These are phyloP conservation scores for Globisporangium iwayamae DNA, from an alignment of 352 stramenopile genomes.

Conservation along the genomic window DNA sequence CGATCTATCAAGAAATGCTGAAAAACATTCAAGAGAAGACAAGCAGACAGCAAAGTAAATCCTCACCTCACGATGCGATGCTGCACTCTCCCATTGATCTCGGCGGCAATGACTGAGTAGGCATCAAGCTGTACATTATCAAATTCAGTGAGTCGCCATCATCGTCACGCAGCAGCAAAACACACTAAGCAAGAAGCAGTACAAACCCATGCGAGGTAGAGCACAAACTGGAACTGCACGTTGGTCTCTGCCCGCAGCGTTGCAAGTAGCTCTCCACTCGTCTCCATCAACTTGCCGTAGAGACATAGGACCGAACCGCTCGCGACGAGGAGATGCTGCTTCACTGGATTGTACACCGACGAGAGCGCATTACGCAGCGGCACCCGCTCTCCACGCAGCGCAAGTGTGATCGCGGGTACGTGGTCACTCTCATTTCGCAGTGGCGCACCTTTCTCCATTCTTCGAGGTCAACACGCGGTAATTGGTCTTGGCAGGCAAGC, in stretches of 20 bases:
- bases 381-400: slow-evolving; percentile 43
- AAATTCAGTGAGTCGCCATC: background rate
- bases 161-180: background rate
- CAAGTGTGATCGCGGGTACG: slow-evolving; percentile 32
- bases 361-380: slow-evolving; percentile 34
- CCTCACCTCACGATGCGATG: slow-evolving; percentile 44
- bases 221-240: slow-evolving; percentile 36
- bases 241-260: slow-evolving; percentile 35
- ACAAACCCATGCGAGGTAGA: slow-evolving; percentile 46
- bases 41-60: background rate
- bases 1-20: slow-evolving; percentile 1
- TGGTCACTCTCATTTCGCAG: background rate
- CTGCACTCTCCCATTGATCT: slow-evolving; percentile 26
- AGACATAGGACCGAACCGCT: slow-evolving; percentile 33
- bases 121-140: slow-evolving; percentile 29
- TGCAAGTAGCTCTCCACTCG: slow-evolving; percentile 34
- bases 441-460: background rate
- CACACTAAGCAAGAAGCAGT: background rate
- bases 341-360: slow-evolving; percentile 33
- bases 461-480: background rate
- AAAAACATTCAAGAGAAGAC: background rate
- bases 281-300: slow-evolving; percentile 39
- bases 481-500: background rate
- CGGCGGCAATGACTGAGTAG: slow-evolving; percentile 34
- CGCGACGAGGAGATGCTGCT: slow-evolving; percentile 37